Base-by-base conservation (phyloP, 2,329 filamentous ascomycete genomes). In the Chrysosporium queenslandicum region DNA sequence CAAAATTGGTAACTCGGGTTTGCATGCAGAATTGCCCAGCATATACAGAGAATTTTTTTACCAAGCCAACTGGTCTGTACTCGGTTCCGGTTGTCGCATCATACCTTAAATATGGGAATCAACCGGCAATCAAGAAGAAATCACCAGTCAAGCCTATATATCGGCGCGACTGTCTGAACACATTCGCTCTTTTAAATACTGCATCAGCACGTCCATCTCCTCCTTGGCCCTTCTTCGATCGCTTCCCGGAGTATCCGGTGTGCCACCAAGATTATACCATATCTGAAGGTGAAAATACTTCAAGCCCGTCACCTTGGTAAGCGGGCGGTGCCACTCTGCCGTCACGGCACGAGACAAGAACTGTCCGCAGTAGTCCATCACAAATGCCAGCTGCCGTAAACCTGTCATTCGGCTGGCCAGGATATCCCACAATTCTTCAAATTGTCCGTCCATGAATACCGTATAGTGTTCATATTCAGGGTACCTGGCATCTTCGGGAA, bases 401-500 rank as follows among this genome's bases (percentile, higher is more conserved):
- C 46, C 46, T 7, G 23, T 12, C 53, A 55, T 55, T 40, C 36
- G 21, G 12, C n/a, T 41, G 29, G 9, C 40, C n/a, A 53, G 32
- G 18, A 55, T 45, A 6, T 50, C 50, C 46, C 50, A 53, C 41
- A 55, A 53, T 12, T 53, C 46, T 23, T 30, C 18, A 21, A 43
- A 55, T n/a, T 43, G 34, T 4, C 46, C 50, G 14, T 53, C 50
- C 39, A 41, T 50, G 5, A 55, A 32, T 1, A 46, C 9, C 2
- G 50, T 53, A 34, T 53, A 53, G 27, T 55, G 25, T n/a, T 55
- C 53, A 29, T 53, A 55, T 16, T 36, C 42, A 2, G 37, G 34
- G 36, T 55, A 55, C 2, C 50, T 46, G 1, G 50, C 21, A 5
- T 39, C 37, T 2, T 47, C 40, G 8, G 50, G 50, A 2, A 37